phyloP scores from a whole-genome alignment of 257 asterid species.

The Lavandula angustifolia region DNA sequence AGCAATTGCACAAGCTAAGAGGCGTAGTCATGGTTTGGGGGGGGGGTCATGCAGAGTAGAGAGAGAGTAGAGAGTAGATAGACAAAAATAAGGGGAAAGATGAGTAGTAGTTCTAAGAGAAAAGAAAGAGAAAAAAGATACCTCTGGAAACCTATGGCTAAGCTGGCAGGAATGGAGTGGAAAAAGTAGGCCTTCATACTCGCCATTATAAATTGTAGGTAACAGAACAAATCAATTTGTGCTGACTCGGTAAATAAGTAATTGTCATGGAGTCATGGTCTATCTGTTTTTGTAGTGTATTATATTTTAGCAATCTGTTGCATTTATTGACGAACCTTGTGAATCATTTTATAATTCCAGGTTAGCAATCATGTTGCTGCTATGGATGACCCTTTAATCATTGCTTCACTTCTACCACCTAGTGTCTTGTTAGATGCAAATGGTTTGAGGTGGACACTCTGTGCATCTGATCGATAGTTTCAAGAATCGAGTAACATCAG shows the following conservation, averaged over 20 bases:
- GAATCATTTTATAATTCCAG: conserved; percentile 39
- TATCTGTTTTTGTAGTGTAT: not conserved
- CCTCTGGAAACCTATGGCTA: not conserved
- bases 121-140: not conserved
- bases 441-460: conserved; percentile 82
- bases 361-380: conserved; percentile 95
- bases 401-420: conserved; percentile 81
- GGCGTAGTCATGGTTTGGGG: not conserved
- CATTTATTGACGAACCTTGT: conserved; percentile 64
- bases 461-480: conserved; percentile 97
- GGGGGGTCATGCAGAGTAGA: not conserved
- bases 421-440: conserved; percentile 69
- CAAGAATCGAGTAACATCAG: conserved; percentile 71
- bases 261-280: not conserved
- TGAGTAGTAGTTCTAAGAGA: not conserved
- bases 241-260: not conserved
- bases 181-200: not conserved
- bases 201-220: not conserved
- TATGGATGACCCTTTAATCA: conserved; percentile 83
- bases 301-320: conserved; percentile 70
- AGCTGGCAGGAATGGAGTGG: not conserved
- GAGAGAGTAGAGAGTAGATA: not conserved
- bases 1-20: conserved; percentile 2
- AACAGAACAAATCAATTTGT: not conserved
- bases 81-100: not conserved